A percentile compares a stretch with the other conserved stretches of the same genome.
Evolutionary conservation across 768 basidiomycete species (phyloP).

Genomic region (Panaeolus papilionaceus): DNA sequence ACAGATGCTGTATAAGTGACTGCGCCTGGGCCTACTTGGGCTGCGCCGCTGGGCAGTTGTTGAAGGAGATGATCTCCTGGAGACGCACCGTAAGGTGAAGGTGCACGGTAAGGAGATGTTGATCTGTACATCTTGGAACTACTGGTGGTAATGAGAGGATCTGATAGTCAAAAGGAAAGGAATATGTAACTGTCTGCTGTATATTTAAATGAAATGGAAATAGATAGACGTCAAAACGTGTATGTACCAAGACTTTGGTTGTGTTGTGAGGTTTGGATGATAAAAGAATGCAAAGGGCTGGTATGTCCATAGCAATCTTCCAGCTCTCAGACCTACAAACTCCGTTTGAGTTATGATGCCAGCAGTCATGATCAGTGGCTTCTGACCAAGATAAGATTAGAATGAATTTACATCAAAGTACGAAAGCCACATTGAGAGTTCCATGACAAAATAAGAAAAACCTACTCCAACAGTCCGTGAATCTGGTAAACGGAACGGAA

Average conservation of each 20-base stretch:
- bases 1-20: conserved; percentile 76
- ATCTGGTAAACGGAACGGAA: background rate
- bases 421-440: background rate
- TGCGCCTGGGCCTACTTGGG: conserved; percentile 67
- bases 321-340: background rate
- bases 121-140: conserved; percentile 37
- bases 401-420: background rate
- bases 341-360: conserved; percentile 5
- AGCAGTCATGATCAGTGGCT: background rate
- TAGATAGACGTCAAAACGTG: conserved; percentile 14
- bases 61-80: conserved; percentile 19
- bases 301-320: conserved; percentile 1
- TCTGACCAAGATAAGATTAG: conserved; percentile 8
- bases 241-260: conserved; percentile 16
- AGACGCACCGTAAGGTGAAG: conserved; percentile 35
- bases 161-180: conserved; percentile 11
- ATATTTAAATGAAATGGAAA: conserved; percentile 14
- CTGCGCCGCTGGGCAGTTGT: conserved; percentile 34
- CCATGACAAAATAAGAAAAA: background rate
- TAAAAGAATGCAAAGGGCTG: background rate
- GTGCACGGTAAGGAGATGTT: conserved; percentile 39
- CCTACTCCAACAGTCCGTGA: too few species aligned
- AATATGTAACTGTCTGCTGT: conserved; percentile 7
- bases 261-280: conserved; percentile 1
- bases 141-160: conserved; percentile 13